These are phyloP conservation scores for Pichia scutulata DNA, from an alignment of 805 yeast genomes.

Conservation along the genomic window DNA sequence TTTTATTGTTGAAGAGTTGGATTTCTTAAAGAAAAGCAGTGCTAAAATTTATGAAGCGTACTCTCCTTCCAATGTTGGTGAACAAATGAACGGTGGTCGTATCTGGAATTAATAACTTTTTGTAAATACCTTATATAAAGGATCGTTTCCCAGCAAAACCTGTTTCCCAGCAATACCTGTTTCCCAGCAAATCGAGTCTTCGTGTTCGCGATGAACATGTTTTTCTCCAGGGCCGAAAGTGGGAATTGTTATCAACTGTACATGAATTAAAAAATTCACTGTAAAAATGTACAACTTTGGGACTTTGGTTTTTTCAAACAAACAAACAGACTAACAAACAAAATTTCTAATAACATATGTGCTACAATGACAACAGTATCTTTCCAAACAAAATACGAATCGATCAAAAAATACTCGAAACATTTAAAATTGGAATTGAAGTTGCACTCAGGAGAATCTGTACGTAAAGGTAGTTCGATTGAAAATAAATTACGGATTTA, in stretches of 20 bases:
- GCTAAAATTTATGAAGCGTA: slow-evolving; percentile 17
- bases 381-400: neutral
- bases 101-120: slow-evolving; percentile 1
- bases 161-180: too few species aligned
- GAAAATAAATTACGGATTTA: slow-evolving; percentile 6
- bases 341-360: too few species aligned
- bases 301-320: too few species aligned
- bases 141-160: too few species aligned
- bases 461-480: slow-evolving; percentile 2
- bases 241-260: too few species aligned
- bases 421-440: slow-evolving; percentile 5
- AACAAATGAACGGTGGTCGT: slow-evolving; percentile 12
- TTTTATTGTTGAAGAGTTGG: slow-evolving; percentile 24
- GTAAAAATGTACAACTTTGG: too few species aligned
- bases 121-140: neutral
- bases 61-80: slow-evolving; percentile 4
- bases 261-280: too few species aligned
- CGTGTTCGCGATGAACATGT: too few species aligned
- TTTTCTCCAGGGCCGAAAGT: too few species aligned
- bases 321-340: too few species aligned
- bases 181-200: too few species aligned
- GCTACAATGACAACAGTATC: neutral
- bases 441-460: slow-evolving; percentile 7
- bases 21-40: slow-evolving; percentile 19
- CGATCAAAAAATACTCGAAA: slow-evolving; percentile 2